Evolutionary conservation across 116 monocot species (phyloP), one percentile per base, ranked within the genome.

Genomic region (Papilionanthe hybrid): DNA sequence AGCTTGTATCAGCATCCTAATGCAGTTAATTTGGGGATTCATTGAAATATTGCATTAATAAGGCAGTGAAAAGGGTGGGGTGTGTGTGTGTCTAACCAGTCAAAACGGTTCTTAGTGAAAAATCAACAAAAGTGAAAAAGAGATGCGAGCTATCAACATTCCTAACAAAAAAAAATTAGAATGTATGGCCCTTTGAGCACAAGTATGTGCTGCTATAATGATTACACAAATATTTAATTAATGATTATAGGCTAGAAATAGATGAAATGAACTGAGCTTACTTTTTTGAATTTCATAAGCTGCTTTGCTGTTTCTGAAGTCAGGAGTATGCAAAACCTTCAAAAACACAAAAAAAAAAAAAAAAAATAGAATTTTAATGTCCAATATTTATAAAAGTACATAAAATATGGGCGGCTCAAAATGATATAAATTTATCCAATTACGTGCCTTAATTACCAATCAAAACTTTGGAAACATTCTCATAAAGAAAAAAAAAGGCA

Each of bases 231-330:
- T 48, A 22, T 47, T 37, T 71, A 29, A 18, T 41, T 37, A 13
- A 37, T 69, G 29, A 71, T 19, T 18, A 37, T 28, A 49, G 37
- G 71, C 50, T 17, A 49, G 12, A 68, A 71, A 78, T 78, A 18
- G 20, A 43, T 43, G 10, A 29, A 17, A 71, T 11, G 50, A 42
- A 15, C 7, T 44, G 77, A 72, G 79, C 84, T 81, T 88, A 87
- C 90, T 77, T 86, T 83, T 84, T 48, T 55, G 47, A 78, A 90
- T 90, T 75, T 85, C 86, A 30, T 63, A n/a, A 48, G 88, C 85
- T 57, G 86, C 85, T 80, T 84, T 85, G 78, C 75, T 79, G n/a
- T 84, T 80, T 44, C 78, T 83, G 66, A 87, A 90, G 69, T 90
- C 85, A 69, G 90, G 79, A 37, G 85, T 75, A 79, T 86, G 77